Evolutionary conservation across 768 basidiomycete species (phyloP).

Genomic region (Udeniomyces megalosporus): DNA sequence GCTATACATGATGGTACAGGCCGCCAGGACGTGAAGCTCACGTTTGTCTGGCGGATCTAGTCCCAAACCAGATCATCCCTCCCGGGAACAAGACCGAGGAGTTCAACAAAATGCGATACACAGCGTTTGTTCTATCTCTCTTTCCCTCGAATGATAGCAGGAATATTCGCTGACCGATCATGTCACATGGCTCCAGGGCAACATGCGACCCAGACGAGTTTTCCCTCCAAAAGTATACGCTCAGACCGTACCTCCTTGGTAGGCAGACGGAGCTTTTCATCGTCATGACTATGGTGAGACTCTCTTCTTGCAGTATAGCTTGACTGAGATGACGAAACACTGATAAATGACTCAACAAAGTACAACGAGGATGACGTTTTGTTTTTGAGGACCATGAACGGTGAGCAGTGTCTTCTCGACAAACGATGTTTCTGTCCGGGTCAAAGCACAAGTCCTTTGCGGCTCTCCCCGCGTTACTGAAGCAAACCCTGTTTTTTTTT

Average conservation of each 20-base stretch:
- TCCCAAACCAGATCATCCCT: conserved; percentile 3
- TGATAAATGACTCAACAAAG: conserved; percentile 34
- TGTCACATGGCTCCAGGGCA: neutral
- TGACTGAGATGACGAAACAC: conserved; percentile 68
- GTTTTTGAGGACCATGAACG: neutral
- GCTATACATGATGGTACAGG: neutral
- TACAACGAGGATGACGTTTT: conserved; percentile 11
- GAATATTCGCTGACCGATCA: neutral
- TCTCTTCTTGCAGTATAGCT: neutral
- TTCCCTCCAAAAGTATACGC: conserved; percentile 23
- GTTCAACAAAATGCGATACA: conserved; percentile 5
- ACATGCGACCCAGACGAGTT: conserved; percentile 9
- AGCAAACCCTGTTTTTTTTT: no score
- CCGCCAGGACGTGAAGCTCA: conserved; percentile 5
- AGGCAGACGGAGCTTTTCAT: conserved; percentile 9
- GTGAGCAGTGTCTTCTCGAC: no score
- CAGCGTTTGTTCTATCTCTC: neutral
- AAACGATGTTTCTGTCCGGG: no score
- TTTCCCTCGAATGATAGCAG: neutral
- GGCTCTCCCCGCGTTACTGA: no score
- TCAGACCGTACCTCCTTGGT: neutral
- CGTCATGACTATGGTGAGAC: conserved; percentile 2
- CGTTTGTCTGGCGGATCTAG: neutral
- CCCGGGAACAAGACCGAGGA: neutral
- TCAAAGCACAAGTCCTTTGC: no score